These are phyloP conservation scores for Colletotrichum tropicale DNA, from an alignment of 2,329 filamentous ascomycete species.

Conservation along the genomic window DNA sequence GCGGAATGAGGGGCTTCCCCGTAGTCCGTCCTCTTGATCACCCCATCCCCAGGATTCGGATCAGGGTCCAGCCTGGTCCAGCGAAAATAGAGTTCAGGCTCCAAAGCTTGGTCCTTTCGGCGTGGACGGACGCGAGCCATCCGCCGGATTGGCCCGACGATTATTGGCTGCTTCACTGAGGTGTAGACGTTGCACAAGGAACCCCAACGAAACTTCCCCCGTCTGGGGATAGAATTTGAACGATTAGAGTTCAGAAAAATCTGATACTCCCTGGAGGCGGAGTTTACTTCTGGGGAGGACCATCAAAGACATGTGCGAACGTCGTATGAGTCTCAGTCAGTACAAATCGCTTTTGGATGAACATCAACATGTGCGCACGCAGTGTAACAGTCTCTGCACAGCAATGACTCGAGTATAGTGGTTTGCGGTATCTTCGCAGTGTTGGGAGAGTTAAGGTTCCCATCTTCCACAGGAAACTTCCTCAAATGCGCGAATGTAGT, in stretches of 20 bases:
- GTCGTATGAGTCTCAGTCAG: neutral
- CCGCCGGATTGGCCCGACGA: neutral
- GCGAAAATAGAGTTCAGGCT: neutral
- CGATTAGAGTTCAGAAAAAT: neutral
- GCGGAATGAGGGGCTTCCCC: neutral
- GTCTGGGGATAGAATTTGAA: neutral
- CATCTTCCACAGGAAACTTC: neutral
- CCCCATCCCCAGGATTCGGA: neutral
- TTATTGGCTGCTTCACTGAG: neutral
- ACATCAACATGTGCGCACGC: neutral
- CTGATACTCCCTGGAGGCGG: neutral
- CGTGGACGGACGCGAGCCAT: neutral
- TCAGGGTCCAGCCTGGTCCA: neutral
- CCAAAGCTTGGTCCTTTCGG: neutral
- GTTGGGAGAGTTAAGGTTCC: neutral
- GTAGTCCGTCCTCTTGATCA: neutral
- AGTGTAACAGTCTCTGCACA: neutral
- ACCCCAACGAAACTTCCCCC: neutral
- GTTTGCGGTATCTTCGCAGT: neutral
- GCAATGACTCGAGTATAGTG: neutral
- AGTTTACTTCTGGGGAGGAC: neutral
- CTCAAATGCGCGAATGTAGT: neutral
- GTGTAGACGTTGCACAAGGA: neutral
- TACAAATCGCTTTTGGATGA: neutral
- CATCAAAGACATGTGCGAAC: neutral